Percentiles rank a stretch among this genome's conserved stretches.
Evolutionary conservation across 176 grass and related monocot genomes (phyloP).

Genomic region (Areca catechu): DNA sequence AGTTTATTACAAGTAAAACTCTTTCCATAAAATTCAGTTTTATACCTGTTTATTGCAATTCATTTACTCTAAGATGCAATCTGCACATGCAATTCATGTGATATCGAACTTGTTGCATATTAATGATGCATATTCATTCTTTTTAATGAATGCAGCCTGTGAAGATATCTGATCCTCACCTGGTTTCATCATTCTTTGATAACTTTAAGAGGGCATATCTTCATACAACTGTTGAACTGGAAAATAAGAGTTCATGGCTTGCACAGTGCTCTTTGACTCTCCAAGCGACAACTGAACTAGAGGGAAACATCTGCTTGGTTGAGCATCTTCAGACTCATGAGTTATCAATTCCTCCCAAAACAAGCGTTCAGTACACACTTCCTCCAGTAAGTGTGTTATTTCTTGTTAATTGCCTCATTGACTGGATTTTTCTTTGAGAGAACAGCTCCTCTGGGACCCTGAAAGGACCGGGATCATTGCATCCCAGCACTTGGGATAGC

Average conservation of each 20-base stretch:
- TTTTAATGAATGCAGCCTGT: conserved; percentile 49
- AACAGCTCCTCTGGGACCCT: too few relatives aligned
- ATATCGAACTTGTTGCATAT: neutral
- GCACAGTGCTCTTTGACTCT: conserved; percentile 67
- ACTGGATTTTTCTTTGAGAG: too few relatives aligned
- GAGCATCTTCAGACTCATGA: conserved; percentile 72
- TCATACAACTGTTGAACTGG: conserved; percentile 81
- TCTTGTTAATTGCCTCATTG: too few relatives aligned
- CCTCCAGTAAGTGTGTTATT: conserved; percentile 61
- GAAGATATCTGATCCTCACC: conserved; percentile 73
- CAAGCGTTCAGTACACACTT: conserved; percentile 58
- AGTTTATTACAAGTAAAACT: too few relatives aligned
- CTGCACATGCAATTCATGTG: too few relatives aligned
- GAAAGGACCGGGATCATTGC: too few relatives aligned
- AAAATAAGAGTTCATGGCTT: conserved; percentile 76
- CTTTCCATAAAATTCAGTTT: too few relatives aligned
- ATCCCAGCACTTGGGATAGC: too few relatives aligned
- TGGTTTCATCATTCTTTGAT: conserved; percentile 83
- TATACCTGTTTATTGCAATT: too few relatives aligned
- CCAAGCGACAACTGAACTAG: conserved; percentile 62
- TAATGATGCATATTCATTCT: conserved; percentile 14
- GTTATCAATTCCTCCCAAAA: conserved; percentile 45
- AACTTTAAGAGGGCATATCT: conserved; percentile 79
- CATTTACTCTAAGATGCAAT: too few relatives aligned
- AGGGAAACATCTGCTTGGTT: conserved; percentile 65